Evolutionary conservation across 2,329 filamentous ascomycete species (phyloP).

Genomic region (Cordyceps fumosorosea): DNA sequence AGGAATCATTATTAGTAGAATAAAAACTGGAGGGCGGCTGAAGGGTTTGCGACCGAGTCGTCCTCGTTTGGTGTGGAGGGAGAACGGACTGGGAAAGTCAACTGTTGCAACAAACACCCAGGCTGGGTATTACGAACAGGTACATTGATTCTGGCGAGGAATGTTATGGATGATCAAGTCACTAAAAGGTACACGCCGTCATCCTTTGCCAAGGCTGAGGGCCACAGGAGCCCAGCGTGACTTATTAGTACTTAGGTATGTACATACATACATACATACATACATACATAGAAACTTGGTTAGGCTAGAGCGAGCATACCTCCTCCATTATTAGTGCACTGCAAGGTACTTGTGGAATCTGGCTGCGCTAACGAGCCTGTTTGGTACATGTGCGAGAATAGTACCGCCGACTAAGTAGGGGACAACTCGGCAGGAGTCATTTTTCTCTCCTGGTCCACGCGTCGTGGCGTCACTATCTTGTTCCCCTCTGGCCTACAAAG

Average conservation of each 20-base stretch:
- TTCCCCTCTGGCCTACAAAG: background rate
- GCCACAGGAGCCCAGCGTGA: background rate
- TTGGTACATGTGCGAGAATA: background rate
- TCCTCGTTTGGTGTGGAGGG: background rate
- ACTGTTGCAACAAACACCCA: background rate
- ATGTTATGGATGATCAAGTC: background rate
- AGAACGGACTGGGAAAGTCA: background rate
- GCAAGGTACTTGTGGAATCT: background rate
- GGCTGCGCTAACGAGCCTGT: background rate
- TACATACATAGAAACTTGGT: background rate
- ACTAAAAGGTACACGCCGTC: background rate
- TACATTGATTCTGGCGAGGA: background rate
- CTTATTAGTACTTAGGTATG: background rate
- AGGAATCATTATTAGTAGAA: background rate
- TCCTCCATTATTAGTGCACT: no score
- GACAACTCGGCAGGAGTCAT: background rate
- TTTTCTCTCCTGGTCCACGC: constrained; percentile 4
- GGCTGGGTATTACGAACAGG: background rate
- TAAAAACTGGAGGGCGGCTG: background rate
- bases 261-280: background rate
- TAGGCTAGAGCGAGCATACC: no score
- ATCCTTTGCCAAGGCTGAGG: background rate
- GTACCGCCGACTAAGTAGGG: no score
- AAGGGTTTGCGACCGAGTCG: background rate
- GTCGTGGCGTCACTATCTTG: background rate